These are phyloP conservation scores for Diaporthe citriasiana DNA, from an alignment of 2,329 filamentous ascomycete species.

Conservation along the genomic window DNA sequence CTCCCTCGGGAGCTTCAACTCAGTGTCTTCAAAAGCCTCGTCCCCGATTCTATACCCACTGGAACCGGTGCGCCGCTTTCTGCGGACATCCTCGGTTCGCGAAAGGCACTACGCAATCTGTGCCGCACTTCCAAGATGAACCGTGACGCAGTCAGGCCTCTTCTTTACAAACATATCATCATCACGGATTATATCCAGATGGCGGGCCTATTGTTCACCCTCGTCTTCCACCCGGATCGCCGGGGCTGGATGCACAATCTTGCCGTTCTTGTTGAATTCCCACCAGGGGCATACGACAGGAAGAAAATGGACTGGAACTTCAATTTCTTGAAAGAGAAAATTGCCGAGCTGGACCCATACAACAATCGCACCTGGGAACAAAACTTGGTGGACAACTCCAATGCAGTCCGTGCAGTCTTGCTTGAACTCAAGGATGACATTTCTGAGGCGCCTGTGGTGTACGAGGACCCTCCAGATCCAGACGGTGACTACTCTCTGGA, in stretches of 20 bases:
- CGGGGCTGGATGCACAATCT: not conserved
- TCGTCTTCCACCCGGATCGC: not conserved
- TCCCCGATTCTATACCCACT: not conserved
- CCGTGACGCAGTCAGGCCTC: not conserved
- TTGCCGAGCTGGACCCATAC: not conserved
- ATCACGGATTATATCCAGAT: not conserved
- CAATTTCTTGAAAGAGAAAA: not conserved
- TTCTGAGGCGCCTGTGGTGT: no score
- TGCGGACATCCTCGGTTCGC: not conserved
- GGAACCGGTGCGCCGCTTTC: accelerated
- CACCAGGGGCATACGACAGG: not conserved
- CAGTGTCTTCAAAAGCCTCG: not conserved
- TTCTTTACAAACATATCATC: not conserved
- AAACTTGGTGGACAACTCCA: not conserved
- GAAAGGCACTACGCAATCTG: not conserved
- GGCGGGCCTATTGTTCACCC: not conserved
- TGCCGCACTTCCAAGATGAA: not conserved
- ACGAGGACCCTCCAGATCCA: no score
- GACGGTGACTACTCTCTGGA: no score
- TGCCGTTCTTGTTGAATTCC: not conserved
- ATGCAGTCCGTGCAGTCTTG: not conserved
- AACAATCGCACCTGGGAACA: no score
- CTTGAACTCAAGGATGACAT: not conserved
- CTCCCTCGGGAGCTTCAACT: not conserved
- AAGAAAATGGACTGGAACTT: no score